Evolutionary conservation across 2,329 filamentous ascomycete genomes (phyloP).

Genomic region (Pseudovirgaria hyperparasitica): DNA sequence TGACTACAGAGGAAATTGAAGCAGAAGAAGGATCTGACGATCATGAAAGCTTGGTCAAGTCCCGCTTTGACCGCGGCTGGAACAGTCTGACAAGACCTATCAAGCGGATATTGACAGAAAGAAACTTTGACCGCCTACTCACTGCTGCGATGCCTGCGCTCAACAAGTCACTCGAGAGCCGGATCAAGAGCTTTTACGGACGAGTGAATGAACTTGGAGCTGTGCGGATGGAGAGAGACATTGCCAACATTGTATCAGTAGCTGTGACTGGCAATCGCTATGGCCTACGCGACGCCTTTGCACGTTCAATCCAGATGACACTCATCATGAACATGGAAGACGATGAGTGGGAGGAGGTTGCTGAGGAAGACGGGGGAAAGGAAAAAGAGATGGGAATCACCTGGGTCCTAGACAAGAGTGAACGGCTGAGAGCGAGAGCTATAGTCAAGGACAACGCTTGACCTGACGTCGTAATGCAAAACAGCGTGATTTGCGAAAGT

Average conservation of each 20-base stretch:
- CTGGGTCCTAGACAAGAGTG: conserved; percentile 61
- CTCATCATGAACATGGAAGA: conserved; percentile 91
- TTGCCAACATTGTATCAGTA: conserved; percentile 56
- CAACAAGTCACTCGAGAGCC: conserved; percentile 69
- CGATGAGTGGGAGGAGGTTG: conserved; percentile 80
- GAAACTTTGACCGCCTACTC: conserved; percentile 65
- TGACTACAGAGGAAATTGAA: conserved; percentile 29
- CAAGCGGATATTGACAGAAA: conserved; percentile 67
- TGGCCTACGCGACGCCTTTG: conserved; percentile 63
- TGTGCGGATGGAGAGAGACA: conserved; percentile 71
- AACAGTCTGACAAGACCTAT: conserved; percentile 74
- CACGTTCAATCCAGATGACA: conserved; percentile 63
- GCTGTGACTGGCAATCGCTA: conserved; percentile 60
- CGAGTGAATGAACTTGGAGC: conserved; percentile 72
- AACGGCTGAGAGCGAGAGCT: conserved; percentile 57
- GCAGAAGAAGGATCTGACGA: conserved; percentile 32
- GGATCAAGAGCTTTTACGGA: conserved; percentile 69
- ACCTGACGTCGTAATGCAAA: no score
- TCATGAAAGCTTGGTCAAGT: conserved; percentile 52
- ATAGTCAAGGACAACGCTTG: conserved; percentile 39
- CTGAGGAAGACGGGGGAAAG: conserved; percentile 29
- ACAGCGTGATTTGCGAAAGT: no score
- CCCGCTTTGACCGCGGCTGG: conserved; percentile 77
- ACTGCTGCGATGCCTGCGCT: conserved; percentile 63
- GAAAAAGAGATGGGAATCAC: conserved; percentile 52